These are phyloP conservation scores for Huiozyma naganishii DNA, from an alignment of 805 yeast genomes.

Conservation along the genomic window DNA sequence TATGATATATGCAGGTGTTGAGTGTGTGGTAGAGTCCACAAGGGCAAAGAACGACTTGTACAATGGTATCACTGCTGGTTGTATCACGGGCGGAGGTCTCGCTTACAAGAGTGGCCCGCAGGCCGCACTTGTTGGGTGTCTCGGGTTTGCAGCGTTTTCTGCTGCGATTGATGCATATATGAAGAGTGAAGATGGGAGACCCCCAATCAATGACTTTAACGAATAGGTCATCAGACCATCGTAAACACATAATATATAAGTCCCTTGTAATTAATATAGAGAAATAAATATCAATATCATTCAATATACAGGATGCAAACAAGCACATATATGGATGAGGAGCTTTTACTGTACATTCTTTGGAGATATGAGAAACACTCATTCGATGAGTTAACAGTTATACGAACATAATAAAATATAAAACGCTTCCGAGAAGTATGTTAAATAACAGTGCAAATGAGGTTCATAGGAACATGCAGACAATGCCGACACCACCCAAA, in stretches of 20 bases:
- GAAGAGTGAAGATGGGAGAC: constrained; percentile 72
- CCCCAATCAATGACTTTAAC: constrained; percentile 85
- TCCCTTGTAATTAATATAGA: background rate
- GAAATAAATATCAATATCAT: background rate
- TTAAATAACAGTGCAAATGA: too few species aligned
- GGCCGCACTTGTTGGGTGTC: constrained; percentile 86
- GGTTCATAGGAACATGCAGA: too few species aligned
- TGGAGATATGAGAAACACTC: too few species aligned
- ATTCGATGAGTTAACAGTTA: too few species aligned
- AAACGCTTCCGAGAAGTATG: too few species aligned
- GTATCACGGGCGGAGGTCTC: constrained; percentile 92
- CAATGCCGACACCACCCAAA: too few species aligned
- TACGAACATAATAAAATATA: too few species aligned
- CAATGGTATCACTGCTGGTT: constrained; percentile 89
- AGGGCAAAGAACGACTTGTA: constrained; percentile 87
- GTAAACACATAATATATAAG: background rate
- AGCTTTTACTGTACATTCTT: too few species aligned
- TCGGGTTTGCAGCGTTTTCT: constrained; percentile 94
- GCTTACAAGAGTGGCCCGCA: constrained; percentile 91
- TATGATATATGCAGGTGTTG: constrained; percentile 83
- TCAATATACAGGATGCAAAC: too few species aligned
- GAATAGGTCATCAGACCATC: constrained; percentile 23
- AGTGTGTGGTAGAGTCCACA: constrained; percentile 73
- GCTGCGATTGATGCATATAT: constrained; percentile 78
- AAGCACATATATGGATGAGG: too few species aligned